A percentile compares a stretch with the other conserved stretches of the same genome.
phyloP scores from a whole-genome alignment of 164 flowering plant species.

The Buxus sempervirens region DNA sequence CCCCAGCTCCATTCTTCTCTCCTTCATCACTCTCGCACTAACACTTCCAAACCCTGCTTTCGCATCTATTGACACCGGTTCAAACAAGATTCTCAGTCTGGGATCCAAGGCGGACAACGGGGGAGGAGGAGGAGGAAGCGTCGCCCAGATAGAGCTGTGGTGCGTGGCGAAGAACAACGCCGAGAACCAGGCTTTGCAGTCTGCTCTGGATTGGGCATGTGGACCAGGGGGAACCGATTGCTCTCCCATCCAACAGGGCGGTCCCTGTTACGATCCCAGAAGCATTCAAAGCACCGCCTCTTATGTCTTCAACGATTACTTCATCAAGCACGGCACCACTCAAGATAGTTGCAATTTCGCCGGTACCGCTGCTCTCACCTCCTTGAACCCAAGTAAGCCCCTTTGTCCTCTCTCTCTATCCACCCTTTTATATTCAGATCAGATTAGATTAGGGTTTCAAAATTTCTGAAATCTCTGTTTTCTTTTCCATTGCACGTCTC shows the following conservation, averaged over 20 bases:
- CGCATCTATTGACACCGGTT: background rate
- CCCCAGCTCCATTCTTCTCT: background rate
- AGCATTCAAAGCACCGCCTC: slow-evolving; percentile 62
- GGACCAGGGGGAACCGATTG: slow-evolving; percentile 76
- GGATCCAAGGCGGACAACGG: slow-evolving; percentile 18
- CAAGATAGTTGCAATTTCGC: slow-evolving; percentile 59
- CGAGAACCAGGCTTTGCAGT: slow-evolving; percentile 60
- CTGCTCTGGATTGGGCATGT: slow-evolving; percentile 84
- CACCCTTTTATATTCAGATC: background rate
- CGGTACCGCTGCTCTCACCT: slow-evolving; percentile 61
- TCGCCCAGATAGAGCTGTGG: slow-evolving; percentile 50
- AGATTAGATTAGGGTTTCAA: background rate
- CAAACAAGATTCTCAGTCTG: background rate
- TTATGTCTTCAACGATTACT: slow-evolving; percentile 81
- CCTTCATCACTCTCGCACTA: background rate
- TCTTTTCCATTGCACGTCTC: slow-evolving; percentile 17
- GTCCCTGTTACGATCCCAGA: slow-evolving; percentile 52
- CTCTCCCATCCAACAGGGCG: slow-evolving; percentile 55
- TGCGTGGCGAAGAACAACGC: slow-evolving; percentile 97
- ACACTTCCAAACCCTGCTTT: background rate
- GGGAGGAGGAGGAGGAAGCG: slow-evolving; percentile 18
- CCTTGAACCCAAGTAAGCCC: slow-evolving; percentile 76
- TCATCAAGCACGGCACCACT: slow-evolving; percentile 37
- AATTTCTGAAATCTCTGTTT: background rate
- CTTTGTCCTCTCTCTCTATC: background rate